These are phyloP conservation scores for Cornus kousa DNA, from an alignment of 148 eudicot species.

Conservation along the genomic window DNA sequence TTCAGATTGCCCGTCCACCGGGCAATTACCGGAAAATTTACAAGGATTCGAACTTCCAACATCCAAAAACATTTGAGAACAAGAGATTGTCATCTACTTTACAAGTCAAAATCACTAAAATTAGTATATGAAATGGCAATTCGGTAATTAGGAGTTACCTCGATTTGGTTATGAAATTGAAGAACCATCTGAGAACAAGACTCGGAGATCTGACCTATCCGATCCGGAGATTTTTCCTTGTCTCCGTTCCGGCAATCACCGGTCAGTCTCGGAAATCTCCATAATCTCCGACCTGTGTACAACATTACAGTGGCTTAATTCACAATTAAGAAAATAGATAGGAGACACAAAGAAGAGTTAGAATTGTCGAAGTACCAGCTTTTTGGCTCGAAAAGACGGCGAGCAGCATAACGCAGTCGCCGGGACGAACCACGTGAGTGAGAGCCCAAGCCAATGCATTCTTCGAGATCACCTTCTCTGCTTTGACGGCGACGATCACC, in stretches of 20 bases:
- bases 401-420: conserved; percentile 71
- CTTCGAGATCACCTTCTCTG: conserved; percentile 61
- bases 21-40: too few relatives aligned
- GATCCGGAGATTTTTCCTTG: conserved; percentile 50
- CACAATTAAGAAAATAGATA: not conserved
- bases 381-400: conserved; percentile 53
- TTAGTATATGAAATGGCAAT: not conserved
- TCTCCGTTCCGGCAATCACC: conserved; percentile 48
- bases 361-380: conserved; percentile 5
- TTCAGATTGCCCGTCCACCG: too few relatives aligned
- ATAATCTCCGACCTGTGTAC: conserved; percentile 52
- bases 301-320: not conserved
- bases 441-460: conserved; percentile 81
- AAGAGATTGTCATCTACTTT: too few relatives aligned
- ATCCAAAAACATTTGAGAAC: too few relatives aligned
- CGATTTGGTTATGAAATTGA: conserved; percentile 59
- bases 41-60: too few relatives aligned
- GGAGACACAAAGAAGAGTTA: not conserved
- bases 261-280: conserved; percentile 52
- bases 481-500: conserved; percentile 79
- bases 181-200: conserved; percentile 84
- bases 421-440: conserved; percentile 68
- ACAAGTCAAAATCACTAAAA: too few relatives aligned
- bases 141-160: conserved; percentile 36
- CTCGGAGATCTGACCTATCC: conserved; percentile 69